Evolutionary conservation across 2,329 filamentous ascomycete species (phyloP).

Genomic region (Epicoccum sorghinum): DNA sequence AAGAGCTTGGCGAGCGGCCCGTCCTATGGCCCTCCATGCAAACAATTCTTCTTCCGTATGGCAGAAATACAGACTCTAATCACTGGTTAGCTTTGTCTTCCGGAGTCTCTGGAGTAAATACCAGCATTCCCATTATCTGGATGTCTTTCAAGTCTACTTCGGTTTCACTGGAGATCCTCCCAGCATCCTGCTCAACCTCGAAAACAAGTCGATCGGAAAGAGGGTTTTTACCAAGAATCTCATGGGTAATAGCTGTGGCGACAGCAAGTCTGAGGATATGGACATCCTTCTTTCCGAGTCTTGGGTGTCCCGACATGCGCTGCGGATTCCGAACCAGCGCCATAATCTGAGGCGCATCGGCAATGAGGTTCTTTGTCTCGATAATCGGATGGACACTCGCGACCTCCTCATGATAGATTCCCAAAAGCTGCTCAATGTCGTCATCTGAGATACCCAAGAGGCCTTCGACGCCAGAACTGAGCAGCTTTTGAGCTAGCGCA

Average conservation of each 20-base stretch:
- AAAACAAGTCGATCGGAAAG: constrained; percentile 17
- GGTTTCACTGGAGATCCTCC: constrained; percentile 16
- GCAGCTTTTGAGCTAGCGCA: background rate
- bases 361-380: constrained; percentile 18
- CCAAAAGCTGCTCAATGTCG: constrained; percentile 19
- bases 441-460: constrained; percentile 14
- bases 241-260: constrained; percentile 24
- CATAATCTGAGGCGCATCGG: constrained; percentile 13
- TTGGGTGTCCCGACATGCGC: background rate
- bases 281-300: constrained; percentile 17
- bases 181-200: constrained; percentile 25
- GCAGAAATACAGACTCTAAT: constrained; percentile 26
- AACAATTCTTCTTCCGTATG: constrained; percentile 28
- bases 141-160: constrained; percentile 27
- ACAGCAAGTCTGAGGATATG: constrained; percentile 25
- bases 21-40: constrained; percentile 28
- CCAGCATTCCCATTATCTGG: constrained; percentile 30
- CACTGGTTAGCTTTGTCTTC: background rate
- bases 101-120: background rate
- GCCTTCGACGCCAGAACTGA: constrained; percentile 5
- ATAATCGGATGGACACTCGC: constrained; percentile 26
- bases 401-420: constrained; percentile 27
- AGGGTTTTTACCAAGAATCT: constrained; percentile 23
- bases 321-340: constrained; percentile 8
- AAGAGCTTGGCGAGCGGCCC: constrained; percentile 24